Percentiles rank a stretch among this genome's conserved stretches.
Evolutionary conservation across 1,139 yeast genomes (phyloP).

Genomic region (Keqinozyma sinolaborantium): DNA sequence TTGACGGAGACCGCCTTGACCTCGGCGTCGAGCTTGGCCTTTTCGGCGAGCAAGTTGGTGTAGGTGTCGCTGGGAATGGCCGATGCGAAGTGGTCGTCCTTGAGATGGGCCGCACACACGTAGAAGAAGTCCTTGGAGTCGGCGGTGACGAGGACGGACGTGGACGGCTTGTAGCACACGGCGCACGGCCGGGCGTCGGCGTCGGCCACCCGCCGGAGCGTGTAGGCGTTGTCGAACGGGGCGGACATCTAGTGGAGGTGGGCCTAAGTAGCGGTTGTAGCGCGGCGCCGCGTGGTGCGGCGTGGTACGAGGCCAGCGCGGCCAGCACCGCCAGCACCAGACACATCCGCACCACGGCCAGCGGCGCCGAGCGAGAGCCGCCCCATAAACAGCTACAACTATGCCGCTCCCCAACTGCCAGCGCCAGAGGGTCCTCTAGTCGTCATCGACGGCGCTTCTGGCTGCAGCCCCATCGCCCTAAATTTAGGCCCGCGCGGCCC

Average conservation of each 20-base stretch:
- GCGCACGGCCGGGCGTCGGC: constrained; percentile 56
- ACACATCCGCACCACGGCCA: constrained; percentile 1
- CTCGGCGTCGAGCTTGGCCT: constrained; percentile 36
- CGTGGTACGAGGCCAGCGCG: not conserved
- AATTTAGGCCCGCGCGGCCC: too few species aligned
- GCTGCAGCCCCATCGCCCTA: too few species aligned
- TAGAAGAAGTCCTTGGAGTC: constrained; percentile 63
- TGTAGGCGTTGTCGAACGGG: constrained; percentile 54
- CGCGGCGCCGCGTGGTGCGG: not conserved
- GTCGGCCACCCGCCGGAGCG: constrained; percentile 53
- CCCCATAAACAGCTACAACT: too few species aligned
- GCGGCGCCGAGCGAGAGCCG: too few species aligned
- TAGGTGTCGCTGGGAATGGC: constrained; percentile 50
- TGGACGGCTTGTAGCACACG: constrained; percentile 65
- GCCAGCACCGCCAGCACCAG: constrained; percentile 2
- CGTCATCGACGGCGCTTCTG: too few species aligned
- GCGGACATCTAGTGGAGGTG: constrained; percentile 8
- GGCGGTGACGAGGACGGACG: constrained; percentile 55
- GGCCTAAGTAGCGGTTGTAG: constrained; percentile 3
- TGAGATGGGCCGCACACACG: constrained; percentile 61
- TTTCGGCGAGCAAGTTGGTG: constrained; percentile 34
- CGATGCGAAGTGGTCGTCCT: constrained; percentile 59
- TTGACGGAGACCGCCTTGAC: constrained; percentile 28
- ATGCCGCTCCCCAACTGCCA: too few species aligned
- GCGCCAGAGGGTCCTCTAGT: too few species aligned